These are phyloP conservation scores for Saturnispora besseyi DNA, from an alignment of 805 yeast species.

Conservation along the genomic window DNA sequence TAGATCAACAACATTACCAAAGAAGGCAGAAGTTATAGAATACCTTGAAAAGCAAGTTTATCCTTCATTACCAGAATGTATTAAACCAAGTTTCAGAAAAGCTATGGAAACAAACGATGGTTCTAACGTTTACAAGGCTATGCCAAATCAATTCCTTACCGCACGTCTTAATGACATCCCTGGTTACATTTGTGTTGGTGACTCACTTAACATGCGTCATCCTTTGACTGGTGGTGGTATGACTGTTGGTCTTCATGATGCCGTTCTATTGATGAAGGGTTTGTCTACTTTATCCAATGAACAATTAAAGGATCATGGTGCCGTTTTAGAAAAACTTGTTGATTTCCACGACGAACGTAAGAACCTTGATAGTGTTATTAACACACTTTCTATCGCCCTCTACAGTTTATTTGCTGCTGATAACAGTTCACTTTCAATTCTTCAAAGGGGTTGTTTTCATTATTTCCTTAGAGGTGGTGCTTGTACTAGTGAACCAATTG, in stretches of 20 bases:
- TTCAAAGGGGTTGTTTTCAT: slow-evolving; percentile 83
- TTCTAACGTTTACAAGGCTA: slow-evolving; percentile 53
- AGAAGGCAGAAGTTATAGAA: slow-evolving; percentile 40
- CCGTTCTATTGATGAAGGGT: slow-evolving; percentile 54
- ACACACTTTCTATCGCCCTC: slow-evolving; percentile 83
- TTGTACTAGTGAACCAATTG: slow-evolving; percentile 69
- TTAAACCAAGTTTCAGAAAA: slow-evolving; percentile 56
- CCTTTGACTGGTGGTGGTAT: slow-evolving; percentile 99
- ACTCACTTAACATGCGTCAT: slow-evolving; percentile 94
- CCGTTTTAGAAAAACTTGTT: slow-evolving; percentile 46
- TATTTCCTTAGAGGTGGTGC: slow-evolving; percentile 83
- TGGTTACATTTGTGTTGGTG: slow-evolving; percentile 82
- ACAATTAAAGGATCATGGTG: slow-evolving; percentile 48
- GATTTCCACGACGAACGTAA: slow-evolving; percentile 76
- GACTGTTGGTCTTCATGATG: slow-evolving; percentile 94
- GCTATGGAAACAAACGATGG: slow-evolving; percentile 42
- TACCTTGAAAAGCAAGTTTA: slow-evolving; percentile 56
- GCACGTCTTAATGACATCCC: slow-evolving; percentile 62
- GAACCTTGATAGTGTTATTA: slow-evolving; percentile 70
- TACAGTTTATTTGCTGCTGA: slow-evolving; percentile 89
- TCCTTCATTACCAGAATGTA: slow-evolving; percentile 55
- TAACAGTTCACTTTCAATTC: slow-evolving; percentile 46
- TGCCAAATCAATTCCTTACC: slow-evolving; percentile 90
- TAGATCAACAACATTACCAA: slow-evolving; percentile 65
- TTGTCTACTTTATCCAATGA: slow-evolving; percentile 46